These are phyloP conservation scores for Erythrophleum fordii DNA, from an alignment of 306 rosid species.

Conservation along the genomic window DNA sequence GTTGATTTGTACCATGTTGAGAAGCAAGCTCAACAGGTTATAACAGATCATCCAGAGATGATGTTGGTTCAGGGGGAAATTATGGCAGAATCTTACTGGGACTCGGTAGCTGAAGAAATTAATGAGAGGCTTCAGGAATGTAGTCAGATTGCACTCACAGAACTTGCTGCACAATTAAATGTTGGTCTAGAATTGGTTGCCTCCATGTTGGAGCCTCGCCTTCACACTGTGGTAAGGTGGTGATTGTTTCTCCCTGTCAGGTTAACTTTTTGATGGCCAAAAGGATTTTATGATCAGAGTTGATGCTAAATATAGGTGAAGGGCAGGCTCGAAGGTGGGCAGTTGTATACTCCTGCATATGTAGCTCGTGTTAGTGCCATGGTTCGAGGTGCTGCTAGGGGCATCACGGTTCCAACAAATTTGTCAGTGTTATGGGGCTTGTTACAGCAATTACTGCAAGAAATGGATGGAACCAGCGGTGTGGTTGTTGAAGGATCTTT, in stretches of 20 bases:
- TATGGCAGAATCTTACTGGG: conserved; percentile 86
- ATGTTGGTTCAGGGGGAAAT: conserved; percentile 91
- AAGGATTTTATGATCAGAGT: conserved; percentile 12
- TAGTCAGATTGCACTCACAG: conserved; percentile 90
- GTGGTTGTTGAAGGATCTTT: conserved; percentile 87
- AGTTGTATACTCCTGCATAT: conserved; percentile 94
- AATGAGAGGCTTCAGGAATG: conserved; percentile 98
- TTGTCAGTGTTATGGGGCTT: conserved; percentile 79
- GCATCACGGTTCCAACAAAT: conserved; percentile 80
- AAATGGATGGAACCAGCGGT: conserved; percentile 83
- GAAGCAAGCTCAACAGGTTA: conserved; percentile 72
- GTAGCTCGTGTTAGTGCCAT: conserved; percentile 88
- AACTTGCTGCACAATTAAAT: conserved; percentile 82
- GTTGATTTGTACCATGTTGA: conserved; percentile 91
- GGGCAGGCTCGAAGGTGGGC: conserved; percentile 99
- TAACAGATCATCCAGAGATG: conserved; percentile 59
- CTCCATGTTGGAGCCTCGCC: conserved; percentile 83
- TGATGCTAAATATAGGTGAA: conserved; percentile 64
- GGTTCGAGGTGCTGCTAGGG: conserved; percentile 95
- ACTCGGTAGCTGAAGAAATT: conserved; percentile 81
- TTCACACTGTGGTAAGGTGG: conserved; percentile 73
- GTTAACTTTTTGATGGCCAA: conserved; percentile 27
- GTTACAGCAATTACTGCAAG: conserved; percentile 83
- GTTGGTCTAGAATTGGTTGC: conserved; percentile 84
- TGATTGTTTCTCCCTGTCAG: conserved; percentile 20